Evolutionary conservation across 2,329 filamentous ascomycete species (phyloP).

Genomic region (Colletotrichum caudatum): DNA sequence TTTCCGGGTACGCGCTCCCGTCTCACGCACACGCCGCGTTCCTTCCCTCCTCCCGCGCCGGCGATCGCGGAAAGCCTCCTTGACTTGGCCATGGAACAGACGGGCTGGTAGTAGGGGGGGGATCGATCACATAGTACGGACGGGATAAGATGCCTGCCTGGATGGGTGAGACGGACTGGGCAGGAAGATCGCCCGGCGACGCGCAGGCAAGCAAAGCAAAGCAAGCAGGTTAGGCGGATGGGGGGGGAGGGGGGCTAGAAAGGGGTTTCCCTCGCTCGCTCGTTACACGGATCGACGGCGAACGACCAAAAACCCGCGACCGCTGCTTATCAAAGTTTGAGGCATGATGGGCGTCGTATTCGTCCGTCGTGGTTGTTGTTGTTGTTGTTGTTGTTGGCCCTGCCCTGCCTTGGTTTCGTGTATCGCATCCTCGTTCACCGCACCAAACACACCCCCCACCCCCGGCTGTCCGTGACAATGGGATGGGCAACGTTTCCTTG

Average conservation of each 20-base stretch:
- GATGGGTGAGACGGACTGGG: conserved; percentile 3
- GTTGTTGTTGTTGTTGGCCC: not conserved
- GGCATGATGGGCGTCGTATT: not conserved
- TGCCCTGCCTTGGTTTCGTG: not conserved
- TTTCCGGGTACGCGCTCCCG: not conserved
- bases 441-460: not conserved
- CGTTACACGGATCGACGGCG: conserved; percentile 32
- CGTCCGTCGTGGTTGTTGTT: not conserved
- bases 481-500: conserved; percentile 30
- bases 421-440: not conserved
- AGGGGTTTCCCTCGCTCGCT: not conserved
- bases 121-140: not conserved
- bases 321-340: not conserved
- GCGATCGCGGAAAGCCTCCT: conserved; percentile 38
- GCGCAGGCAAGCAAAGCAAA: not conserved
- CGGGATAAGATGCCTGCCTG: not conserved
- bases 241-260: not conserved
- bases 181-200: conserved; percentile 20
- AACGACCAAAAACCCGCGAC: not conserved
- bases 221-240: not conserved
- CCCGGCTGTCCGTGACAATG: conserved; percentile 4
- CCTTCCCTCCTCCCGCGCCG: conserved; percentile 9
- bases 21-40: conserved; percentile 17
- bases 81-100: not conserved
- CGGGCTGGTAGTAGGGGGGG: not conserved